These are phyloP conservation scores for Apiosordaria backusii DNA, from an alignment of 495 filamentous ascomycete species.

Conservation along the genomic window DNA sequence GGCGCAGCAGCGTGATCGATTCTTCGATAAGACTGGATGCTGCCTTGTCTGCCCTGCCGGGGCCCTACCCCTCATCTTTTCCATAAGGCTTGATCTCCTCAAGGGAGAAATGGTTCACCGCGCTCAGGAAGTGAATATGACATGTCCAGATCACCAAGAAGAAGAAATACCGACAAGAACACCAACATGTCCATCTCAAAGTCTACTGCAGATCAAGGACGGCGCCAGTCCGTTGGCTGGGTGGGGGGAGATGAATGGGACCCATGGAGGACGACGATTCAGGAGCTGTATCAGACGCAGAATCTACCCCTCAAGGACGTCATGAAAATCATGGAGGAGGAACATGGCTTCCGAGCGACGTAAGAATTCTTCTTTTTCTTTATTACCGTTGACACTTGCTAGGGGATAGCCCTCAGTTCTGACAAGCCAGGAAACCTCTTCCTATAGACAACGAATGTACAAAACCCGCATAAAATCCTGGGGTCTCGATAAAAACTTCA, in stretches of 20 bases:
- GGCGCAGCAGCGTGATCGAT: constrained; percentile 3
- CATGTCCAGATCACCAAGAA: background rate
- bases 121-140: background rate
- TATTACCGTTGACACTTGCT: background rate
- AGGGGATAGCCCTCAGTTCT: background rate
- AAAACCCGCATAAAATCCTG: constrained; percentile 37
- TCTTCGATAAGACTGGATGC: constrained; percentile 4
- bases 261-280: constrained; percentile 20
- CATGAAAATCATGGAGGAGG: constrained; percentile 35
- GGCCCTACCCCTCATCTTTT: background rate
- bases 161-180: background rate
- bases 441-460: constrained; percentile 31
- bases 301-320: constrained; percentile 34
- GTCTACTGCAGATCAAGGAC: background rate
- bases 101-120: background rate
- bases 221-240: constrained; percentile 15
- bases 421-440: background rate
- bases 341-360: constrained; percentile 35
- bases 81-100: background rate
- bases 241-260: constrained; percentile 26
- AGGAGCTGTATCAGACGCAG: constrained; percentile 36
- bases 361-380: constrained; percentile 19
- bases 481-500: constrained; percentile 39
- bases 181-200: background rate
- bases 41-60: constrained; percentile 1